Base-by-base conservation (phyloP, 306 rosid species). In the Abrus pulchellus region DNA sequence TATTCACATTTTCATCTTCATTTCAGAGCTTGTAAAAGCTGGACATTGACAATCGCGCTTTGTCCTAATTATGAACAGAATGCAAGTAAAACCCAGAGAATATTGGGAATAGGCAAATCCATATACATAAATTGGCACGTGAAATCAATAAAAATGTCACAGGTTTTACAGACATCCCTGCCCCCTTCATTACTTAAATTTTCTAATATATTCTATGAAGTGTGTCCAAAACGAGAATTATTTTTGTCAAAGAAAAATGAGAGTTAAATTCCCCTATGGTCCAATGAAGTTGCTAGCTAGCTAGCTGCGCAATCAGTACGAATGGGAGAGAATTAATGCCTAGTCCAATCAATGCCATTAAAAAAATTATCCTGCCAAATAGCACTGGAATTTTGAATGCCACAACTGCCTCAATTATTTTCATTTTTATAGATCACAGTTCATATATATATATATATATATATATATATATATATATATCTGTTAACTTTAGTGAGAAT, bases 141-240 rank as follows among this genome's bases (percentile, higher is more conserved):
- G 85, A 86, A 80, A 86, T 75, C 41, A 80, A 75, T 68, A 34
- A 80, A 70, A 69, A 13, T 83, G 89, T 83, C 83, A 76, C 81
- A 78, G 66, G 66, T 83, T 76, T 76, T 83, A 71, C 83, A 79
- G 86, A 79, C 88, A 87, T 84, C 76, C 79, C 79, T 76, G 86
- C 57, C 85, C 75, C 67, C 75, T 9, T 49, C 36, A 54, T 60
- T n/a, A 13, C 45, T 69, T 28, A 36, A 45, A 53, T 61, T 67
- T 72, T 80, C 53, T 77, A 65, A 48, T 41, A 67, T 48, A 30
- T 74, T 64, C 60, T 71, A 28, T 49, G 53, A 14, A 59, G 55
- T 47, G 56, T 68, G 74, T 74, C 74, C 77, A 78, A 81, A 77
- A 77, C 78, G 65, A 36, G 67, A 73, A 82, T 50, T 69, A 38